Evolutionary conservation across 768 basidiomycete species (phyloP), one percentile per base, ranked within the genome.

Genomic region (Tulasnella sp.): DNA sequence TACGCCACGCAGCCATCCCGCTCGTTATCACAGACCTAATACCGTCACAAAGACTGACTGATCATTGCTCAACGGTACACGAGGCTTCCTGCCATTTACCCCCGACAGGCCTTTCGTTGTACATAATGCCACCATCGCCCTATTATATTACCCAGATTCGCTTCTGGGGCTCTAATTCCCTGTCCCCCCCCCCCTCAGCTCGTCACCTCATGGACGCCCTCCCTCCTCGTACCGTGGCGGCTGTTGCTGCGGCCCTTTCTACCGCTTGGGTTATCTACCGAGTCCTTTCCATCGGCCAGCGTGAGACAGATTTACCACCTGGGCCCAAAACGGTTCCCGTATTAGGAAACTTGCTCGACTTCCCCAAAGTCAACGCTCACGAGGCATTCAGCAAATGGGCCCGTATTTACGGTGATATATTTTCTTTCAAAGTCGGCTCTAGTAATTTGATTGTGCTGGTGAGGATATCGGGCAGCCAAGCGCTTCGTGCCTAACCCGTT

Each of bases 401-500:
- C 3, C 44, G 55, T 16, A 55, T 75, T n/a, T 75, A 75, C 16
- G 74, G 74, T 6, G 74, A 75, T 42, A 75, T 75, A 48, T 75
- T 75, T 20, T 75, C 44, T 39, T 61, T 75, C 74, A 75, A 75
- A 55, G 51, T 48, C 18, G 74, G 44, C 37, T 20, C 42, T 37
- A 39, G 32, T 5, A 55, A 48, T 39, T n/a, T 75, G 37, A 75
- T 75, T 13, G 37, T 75, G 5, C 26, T 75, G 39, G 44, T 72
- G 32, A 42, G 71, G n/a, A 13, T 26, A 29, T 46, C 16, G 39
- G 10, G 40, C 40, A 9, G 16, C 16, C 70, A 13, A 16, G 32
- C 35, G 32, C 16, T 37, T 39, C 37, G 26, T 13, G 13, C 13
- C 71, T 11, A 40, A 16, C 42, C 71, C 3, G 11, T 26, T 35